These are phyloP conservation scores for Trypanosoma theileri DNA, from an alignment of 208 protist genomes.

Conservation along the genomic window DNA sequence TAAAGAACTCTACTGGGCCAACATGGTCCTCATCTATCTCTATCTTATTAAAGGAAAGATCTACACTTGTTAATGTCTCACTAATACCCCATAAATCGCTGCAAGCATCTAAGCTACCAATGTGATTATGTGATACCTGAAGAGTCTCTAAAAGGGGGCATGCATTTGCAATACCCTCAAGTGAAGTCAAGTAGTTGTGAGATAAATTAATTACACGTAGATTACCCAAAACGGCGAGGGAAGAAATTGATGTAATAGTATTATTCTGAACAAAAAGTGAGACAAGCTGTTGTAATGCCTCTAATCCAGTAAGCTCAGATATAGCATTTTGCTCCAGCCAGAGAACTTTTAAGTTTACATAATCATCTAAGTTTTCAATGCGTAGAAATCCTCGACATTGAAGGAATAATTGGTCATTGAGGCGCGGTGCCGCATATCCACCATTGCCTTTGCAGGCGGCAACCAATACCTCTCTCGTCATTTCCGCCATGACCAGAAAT, in stretches of 20 bases:
- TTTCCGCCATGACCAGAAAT: constrained; percentile 52
- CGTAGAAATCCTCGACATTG: constrained; percentile 90
- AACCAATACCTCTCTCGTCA: constrained; percentile 79
- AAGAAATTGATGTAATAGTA: constrained; percentile 64
- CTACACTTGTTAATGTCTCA: constrained; percentile 85
- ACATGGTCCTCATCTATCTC: constrained; percentile 39
- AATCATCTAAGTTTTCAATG: constrained; percentile 89
- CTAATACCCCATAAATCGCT: constrained; percentile 68
- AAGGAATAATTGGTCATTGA: constrained; percentile 91
- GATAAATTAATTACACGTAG: constrained; percentile 84
- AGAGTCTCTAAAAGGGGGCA: constrained; percentile 50
- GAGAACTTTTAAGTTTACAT: constrained; percentile 88
- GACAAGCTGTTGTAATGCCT: constrained; percentile 59
- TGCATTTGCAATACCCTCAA: constrained; percentile 36
- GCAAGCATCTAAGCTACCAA: constrained; percentile 47
- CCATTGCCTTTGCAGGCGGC: constrained; percentile 84
- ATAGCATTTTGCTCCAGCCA: constrained; percentile 95
- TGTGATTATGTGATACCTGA: constrained; percentile 50
- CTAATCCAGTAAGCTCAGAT: constrained; percentile 75
- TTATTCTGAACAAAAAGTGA: constrained; percentile 96
- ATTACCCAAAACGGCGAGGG: constrained; percentile 50
- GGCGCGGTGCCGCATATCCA: constrained; percentile 76
- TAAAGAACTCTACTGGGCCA: constrained; percentile 57
- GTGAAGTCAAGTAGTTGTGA: constrained; percentile 60
- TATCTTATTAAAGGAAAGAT: constrained; percentile 92